Base-by-base conservation (phyloP, 306 rosid species). In the Rosa multiflora region DNA sequence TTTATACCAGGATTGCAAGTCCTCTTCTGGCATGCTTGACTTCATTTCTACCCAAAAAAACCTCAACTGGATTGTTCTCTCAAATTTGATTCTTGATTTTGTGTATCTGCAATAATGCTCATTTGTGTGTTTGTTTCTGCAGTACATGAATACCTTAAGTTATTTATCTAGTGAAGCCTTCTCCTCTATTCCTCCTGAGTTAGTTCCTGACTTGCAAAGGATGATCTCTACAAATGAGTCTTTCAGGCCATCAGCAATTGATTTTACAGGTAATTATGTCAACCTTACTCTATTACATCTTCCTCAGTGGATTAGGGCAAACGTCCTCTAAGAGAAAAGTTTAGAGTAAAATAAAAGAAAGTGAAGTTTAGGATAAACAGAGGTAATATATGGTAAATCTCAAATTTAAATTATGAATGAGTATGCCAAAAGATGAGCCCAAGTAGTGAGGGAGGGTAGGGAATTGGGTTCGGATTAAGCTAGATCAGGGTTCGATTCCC, bases 121-220 rank as follows among this genome's bases (percentile, higher is more conserved):
- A 51, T 76, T 70, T 72, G 82, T 73, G 70, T 85, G 62, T 83
- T 78, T 79, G 67, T 75, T 79, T 82, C 51, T 88, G 91, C 91
- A 96, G 99, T 90, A 89, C 90, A 90, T 79, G 90, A 96, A 96
- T 88, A 93, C 98, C 79, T 82, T 96, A 89, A 96, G 86, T 82
- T 96, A 96, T 91, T 87, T 96, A 87, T 88, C 98, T 80, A 90
- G 87, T 76, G 99, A 90, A 72, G 90, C 96, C 44, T 96, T 96
- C 86, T 90, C 98, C 68, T 79, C 93, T 35, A 87, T 96, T 82
- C 98, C 99, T 32, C 68, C 87, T 26, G 98, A 96, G 80, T 86
- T 96, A 59, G 94, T 93, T 85, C 88, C 91, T 82, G 98, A 96
- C 83, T 86, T 96, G 90, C 93, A 91, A 82, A 88, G 94, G 89